Evolutionary conservation across 495 filamentous ascomycete species (phyloP).

Genomic region (Trypethelium eluteriae): DNA sequence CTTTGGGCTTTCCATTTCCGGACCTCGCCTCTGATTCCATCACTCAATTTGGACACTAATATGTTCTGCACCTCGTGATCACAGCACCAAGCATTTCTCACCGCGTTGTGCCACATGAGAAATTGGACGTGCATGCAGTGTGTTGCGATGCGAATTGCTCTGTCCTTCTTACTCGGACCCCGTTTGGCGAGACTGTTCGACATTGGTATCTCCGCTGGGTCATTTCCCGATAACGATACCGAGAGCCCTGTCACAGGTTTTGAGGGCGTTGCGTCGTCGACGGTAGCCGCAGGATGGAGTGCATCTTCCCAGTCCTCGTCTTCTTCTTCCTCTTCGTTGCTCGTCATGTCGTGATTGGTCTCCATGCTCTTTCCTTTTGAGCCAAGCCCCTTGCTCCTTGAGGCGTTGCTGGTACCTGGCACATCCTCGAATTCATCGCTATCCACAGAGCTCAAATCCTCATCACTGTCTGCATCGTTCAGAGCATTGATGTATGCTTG

Average conservation of each 20-base stretch:
- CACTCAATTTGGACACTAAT: slow-evolving; percentile 61
- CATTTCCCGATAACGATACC: slow-evolving; percentile 57
- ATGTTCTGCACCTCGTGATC: slow-evolving; percentile 71
- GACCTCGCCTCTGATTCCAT: slow-evolving; percentile 60
- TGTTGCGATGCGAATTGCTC: slow-evolving; percentile 63
- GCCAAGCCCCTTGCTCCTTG: slow-evolving; percentile 14
- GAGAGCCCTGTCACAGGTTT: slow-evolving; percentile 1
- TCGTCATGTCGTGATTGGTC: slow-evolving; percentile 21
- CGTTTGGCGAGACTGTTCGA: slow-evolving; percentile 59
- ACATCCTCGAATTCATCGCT: slow-evolving; percentile 59
- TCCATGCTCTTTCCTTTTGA: slow-evolving; percentile 24
- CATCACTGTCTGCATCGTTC: slow-evolving; percentile 48
- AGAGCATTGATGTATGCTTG: slow-evolving; percentile 39
- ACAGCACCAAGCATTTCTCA: slow-evolving; percentile 81
- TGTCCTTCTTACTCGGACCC: slow-evolving; percentile 76
- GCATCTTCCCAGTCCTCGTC: slow-evolving; percentile 88
- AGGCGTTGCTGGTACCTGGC: not conserved
- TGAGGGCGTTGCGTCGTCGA: slow-evolving; percentile 14
- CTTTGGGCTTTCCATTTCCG: slow-evolving; percentile 63
- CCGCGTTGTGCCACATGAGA: slow-evolving; percentile 77
- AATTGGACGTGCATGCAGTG: slow-evolving; percentile 87
- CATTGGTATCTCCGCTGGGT: slow-evolving; percentile 55
- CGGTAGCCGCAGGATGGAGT: slow-evolving; percentile 41
- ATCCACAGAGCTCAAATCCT: slow-evolving; percentile 52
- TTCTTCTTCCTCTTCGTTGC: slow-evolving; percentile 56